A percentile compares a stretch with the other conserved stretches of the same genome.
Evolutionary conservation across 257 asterid species (phyloP).

Genomic region (Solanum chilense): DNA sequence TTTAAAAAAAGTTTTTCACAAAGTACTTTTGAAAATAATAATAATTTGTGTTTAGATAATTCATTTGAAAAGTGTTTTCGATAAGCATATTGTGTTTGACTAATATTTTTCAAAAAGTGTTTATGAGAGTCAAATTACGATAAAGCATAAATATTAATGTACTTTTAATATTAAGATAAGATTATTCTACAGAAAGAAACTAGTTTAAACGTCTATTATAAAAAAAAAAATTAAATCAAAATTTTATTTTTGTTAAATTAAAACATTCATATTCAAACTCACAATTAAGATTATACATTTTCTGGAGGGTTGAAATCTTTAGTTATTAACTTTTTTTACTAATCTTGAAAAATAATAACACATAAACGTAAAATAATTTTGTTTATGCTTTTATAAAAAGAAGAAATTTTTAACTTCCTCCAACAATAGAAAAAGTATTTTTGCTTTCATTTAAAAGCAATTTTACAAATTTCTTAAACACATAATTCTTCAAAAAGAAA

Average conservation of each 20-base stretch:
- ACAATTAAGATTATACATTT: background rate
- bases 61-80: background rate
- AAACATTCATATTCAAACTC: background rate
- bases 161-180: no score
- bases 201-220: background rate
- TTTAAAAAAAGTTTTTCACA: background rate
- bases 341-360: no score
- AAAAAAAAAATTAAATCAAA: no score
- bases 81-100: background rate
- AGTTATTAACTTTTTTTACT: background rate
- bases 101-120: background rate
- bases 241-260: no score
- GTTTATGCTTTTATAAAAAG: background rate
- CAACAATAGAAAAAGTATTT: no score
- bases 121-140: background rate
- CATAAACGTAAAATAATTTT: no score
- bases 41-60: no score
- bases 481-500: background rate
- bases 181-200: background rate
- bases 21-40: no score
- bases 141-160: no score
- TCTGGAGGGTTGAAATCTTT: background rate
- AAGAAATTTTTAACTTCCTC: no score
- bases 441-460: no score
- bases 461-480: background rate